A percentile compares a stretch with the other conserved stretches of the same genome.
phyloP scores from a whole-genome alignment of 2,329 filamentous ascomycete genomes.

The Talaromyces amestolkiae region DNA sequence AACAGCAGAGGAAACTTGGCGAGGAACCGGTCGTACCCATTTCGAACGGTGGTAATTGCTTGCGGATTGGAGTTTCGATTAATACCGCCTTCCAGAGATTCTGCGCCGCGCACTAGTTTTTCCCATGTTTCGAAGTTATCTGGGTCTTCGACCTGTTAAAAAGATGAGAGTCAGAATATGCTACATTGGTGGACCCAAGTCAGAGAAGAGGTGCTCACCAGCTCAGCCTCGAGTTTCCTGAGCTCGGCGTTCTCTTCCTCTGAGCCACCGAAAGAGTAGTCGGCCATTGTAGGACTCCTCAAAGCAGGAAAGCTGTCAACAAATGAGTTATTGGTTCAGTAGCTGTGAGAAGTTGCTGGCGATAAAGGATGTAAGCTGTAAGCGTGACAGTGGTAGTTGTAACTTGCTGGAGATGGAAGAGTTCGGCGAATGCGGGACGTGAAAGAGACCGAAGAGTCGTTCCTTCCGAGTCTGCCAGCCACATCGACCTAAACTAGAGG shows the following conservation, averaged over 20 bases:
- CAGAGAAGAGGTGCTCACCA: constrained; percentile 58
- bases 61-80: constrained; percentile 96
- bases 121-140: constrained; percentile 97
- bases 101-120: constrained; percentile 78
- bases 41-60: constrained; percentile 80
- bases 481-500: neutral
- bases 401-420: neutral
- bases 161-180: neutral
- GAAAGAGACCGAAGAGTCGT: constrained; percentile 2
- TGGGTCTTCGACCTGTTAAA: constrained; percentile 60
- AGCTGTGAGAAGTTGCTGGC: neutral
- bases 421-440: neutral
- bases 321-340: no score
- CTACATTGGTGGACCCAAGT: no score
- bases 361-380: neutral
- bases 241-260: constrained; percentile 82
- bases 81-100: constrained; percentile 84
- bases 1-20: constrained; percentile 93
- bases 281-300: constrained; percentile 56
- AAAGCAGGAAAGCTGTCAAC: neutral
- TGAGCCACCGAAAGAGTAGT: constrained; percentile 69
- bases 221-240: constrained; percentile 71
- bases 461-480: constrained; percentile 7
- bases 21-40: constrained; percentile 88
- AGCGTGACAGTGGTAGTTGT: neutral